Conservation (phyloP, 2,329 filamentous ascomycete genomes). For the Aaosphaeria pasadenensis region DNA sequence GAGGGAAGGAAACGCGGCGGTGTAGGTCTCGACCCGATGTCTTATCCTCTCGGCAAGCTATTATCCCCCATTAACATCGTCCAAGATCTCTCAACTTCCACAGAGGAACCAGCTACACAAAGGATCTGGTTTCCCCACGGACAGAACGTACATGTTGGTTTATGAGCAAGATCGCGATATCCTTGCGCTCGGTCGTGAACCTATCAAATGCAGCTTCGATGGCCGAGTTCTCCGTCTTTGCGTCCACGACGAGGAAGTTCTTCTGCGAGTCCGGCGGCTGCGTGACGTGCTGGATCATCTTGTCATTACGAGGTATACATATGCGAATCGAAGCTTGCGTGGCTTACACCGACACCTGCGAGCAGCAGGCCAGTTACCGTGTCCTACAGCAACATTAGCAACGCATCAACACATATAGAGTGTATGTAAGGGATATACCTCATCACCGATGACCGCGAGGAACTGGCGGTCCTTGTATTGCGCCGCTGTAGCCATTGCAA, state of each 20-base stretch:
- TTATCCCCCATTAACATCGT: background rate
- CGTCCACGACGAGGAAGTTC: slow-evolving; percentile 96
- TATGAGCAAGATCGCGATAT: slow-evolving; percentile 94
- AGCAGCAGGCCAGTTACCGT: slow-evolving; percentile 94
- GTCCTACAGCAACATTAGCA: slow-evolving; percentile 56
- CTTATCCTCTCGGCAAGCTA: slow-evolving; percentile 94
- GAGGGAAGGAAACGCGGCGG: slow-evolving; percentile 90
- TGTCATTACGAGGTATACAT: slow-evolving; percentile 3
- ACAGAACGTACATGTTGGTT: slow-evolving; percentile 77
- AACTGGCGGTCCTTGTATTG: slow-evolving; percentile 83
- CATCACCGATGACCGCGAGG: slow-evolving; percentile 95
- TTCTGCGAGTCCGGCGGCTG: slow-evolving; percentile 84
- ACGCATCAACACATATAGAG: slow-evolving; percentile 9
- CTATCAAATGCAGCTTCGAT: slow-evolving; percentile 89
- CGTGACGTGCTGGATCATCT: slow-evolving; percentile 73
- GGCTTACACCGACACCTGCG: slow-evolving; percentile 84
- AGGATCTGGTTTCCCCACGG: background rate
- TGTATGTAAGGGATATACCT: slow-evolving; percentile 55
- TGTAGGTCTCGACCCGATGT: slow-evolving; percentile 84
- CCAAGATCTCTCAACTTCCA: background rate
- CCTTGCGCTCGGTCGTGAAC: slow-evolving; percentile 87
- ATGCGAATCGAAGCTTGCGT: background rate
- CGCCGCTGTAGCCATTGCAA: slow-evolving; percentile 57
- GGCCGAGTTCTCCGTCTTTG: slow-evolving; percentile 81
- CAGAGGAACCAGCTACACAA: background rate